These are phyloP conservation scores for Immersiella caudata DNA, from an alignment of 495 filamentous ascomycete genomes.

Conservation along the genomic window DNA sequence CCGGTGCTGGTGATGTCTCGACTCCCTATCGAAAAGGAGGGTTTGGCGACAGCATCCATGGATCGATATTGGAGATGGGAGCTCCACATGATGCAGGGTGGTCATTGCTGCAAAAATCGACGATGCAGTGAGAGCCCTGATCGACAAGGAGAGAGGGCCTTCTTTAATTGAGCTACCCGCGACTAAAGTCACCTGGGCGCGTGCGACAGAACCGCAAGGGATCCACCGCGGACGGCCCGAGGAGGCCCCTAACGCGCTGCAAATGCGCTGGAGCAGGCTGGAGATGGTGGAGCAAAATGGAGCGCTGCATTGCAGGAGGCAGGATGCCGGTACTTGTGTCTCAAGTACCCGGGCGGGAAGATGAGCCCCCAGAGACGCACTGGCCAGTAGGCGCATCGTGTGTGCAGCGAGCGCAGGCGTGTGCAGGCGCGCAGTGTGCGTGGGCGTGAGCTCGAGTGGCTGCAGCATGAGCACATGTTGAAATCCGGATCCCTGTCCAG, in stretches of 20 bases:
- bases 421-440: neutral
- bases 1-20: neutral
- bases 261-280: constrained; percentile 13
- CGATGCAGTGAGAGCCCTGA: constrained; percentile 21
- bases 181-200: constrained; percentile 25
- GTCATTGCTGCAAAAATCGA: constrained; percentile 15
- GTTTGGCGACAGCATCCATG: neutral
- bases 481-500: constrained; percentile 36
- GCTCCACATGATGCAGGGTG: constrained; percentile 18
- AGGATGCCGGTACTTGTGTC: constrained; percentile 32
- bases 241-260: neutral
- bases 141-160: constrained; percentile 26
- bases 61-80: constrained; percentile 2
- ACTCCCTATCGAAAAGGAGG: neutral
- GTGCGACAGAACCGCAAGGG: constrained; percentile 6
- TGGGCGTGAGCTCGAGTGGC: constrained; percentile 25
- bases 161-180: constrained; percentile 26
- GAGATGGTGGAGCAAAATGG: neutral
- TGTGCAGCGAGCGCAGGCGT: constrained; percentile 18
- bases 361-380: constrained; percentile 30
- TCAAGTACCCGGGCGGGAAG: constrained; percentile 28
- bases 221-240: neutral
- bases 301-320: constrained; percentile 19
- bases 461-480: constrained; percentile 36
- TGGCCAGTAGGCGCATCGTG: constrained; percentile 30